These are phyloP conservation scores for Astrothelium subdiscretum DNA, from an alignment of 495 filamentous ascomycete species.

Conservation along the genomic window DNA sequence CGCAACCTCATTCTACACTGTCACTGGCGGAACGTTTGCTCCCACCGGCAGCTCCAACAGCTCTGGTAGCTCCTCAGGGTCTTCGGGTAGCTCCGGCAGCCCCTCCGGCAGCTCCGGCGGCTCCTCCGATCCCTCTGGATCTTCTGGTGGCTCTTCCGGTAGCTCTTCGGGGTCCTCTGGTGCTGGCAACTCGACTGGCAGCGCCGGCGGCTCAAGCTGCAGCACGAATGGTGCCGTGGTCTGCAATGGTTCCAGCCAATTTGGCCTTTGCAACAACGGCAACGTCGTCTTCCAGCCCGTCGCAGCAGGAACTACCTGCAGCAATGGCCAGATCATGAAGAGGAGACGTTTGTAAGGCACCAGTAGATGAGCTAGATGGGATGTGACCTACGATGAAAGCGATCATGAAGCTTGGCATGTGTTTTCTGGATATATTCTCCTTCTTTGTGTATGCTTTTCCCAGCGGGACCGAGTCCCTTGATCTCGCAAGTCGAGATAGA, in stretches of 20 bases:
- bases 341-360: constrained; percentile 3
- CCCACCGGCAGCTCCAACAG: not conserved
- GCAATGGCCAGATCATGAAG: constrained; percentile 18
- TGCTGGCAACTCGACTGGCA: not conserved
- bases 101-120: constrained; percentile 4
- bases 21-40: not conserved
- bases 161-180: not conserved
- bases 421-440: not conserved
- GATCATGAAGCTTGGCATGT: not conserved
- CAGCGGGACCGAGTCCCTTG: not conserved
- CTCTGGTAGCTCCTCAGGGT: not conserved
- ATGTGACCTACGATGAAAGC: not conserved
- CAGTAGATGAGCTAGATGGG: not conserved
- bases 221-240: constrained; percentile 16
- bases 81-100: not conserved
- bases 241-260: constrained; percentile 23
- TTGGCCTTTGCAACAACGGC: constrained; percentile 26
- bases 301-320: constrained; percentile 26
- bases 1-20: constrained; percentile 6
- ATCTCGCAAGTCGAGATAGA: not conserved
- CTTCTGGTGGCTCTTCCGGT: constrained; percentile 1
- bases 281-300: constrained; percentile 21
- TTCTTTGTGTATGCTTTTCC: not conserved
- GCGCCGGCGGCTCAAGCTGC: constrained; percentile 7
- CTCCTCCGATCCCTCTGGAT: constrained; percentile 5